Base-by-base conservation (phyloP, 202 grass and related monocot genomes). In the Panicum virgatum region DNA sequence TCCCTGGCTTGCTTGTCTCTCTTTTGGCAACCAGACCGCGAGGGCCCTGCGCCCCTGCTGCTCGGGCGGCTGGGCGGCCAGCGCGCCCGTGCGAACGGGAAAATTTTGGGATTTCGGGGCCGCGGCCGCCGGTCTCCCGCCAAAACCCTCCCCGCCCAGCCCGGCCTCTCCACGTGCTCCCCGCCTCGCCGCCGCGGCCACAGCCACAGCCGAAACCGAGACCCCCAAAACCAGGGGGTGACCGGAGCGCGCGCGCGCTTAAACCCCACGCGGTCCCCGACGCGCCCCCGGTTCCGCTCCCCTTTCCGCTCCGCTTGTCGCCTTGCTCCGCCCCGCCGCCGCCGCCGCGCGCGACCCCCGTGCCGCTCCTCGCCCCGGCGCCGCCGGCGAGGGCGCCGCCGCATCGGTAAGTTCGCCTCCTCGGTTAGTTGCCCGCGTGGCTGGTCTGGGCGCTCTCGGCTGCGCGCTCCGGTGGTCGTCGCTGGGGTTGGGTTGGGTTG, bases 101-200 rank as follows among this genome's bases (percentile, higher is more conserved):
- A 80, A 69, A 16, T 65, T 80, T 80, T 57, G 77, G 63, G 34
- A 30, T 80, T 69, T 69, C 18, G 77, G 63, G 54, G 77, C 77
- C 77, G 47, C 63, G 14, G 18, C 63, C 48, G 37, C 64, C 51
- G 37, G 47, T 80, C 62, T 80, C 77, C 77, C 77, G 78, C 78
- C 78, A 69, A 80, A 80, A 80, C 50, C n/a, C n/a, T n/a, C 42
- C 10, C 25, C 70, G 37, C 7, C 30, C 70, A 52, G 4, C 50
- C n/a, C 46, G 46, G 20, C 77, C 62, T 15, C 27, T 57, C 65
- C 66, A 43, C 64, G 62, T 20, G 77, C 77, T 43, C 52, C 66
- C 15, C 64, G 48, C 77, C 72, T 29, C 78, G 78, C 78, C 52
- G 78, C 66, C 78, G 77, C 76, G 27, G 3, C 60, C 39, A 30